These are phyloP conservation scores for Penicillium sp. DNA, from an alignment of 2,329 filamentous ascomycete genomes.

Conservation along the genomic window DNA sequence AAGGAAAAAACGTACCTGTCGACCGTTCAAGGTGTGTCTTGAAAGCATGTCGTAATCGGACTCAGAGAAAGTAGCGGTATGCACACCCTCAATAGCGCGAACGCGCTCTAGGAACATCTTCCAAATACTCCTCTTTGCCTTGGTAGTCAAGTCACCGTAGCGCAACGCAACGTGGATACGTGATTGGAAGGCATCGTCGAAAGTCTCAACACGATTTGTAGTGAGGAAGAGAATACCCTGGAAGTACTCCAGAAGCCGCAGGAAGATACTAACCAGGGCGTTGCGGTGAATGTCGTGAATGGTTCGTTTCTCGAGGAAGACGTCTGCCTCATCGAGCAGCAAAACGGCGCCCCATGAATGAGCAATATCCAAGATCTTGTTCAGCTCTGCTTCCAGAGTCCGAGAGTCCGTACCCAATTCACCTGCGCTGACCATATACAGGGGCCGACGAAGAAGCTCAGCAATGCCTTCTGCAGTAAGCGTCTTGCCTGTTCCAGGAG, in stretches of 20 bases:
- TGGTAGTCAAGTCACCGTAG: conserved; percentile 72
- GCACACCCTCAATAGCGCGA: conserved; percentile 62
- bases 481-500: conserved; percentile 86
- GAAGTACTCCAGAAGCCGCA: conserved; percentile 86
- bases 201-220: conserved; percentile 82
- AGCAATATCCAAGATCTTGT: conserved; percentile 82
- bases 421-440: conserved; percentile 81
- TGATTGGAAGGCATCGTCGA: conserved; percentile 87
- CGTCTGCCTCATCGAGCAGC: conserved; percentile 81
- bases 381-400: conserved; percentile 73
- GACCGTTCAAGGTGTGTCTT: conserved; percentile 68
- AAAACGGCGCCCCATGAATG: conserved; percentile 85
- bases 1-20: conserved; percentile 52
- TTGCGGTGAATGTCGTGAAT: conserved; percentile 84
- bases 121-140: conserved; percentile 79
- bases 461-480: conserved; percentile 85
- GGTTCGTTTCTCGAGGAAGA: conserved; percentile 80
- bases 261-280: conserved; percentile 81
- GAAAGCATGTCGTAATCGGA: conserved; percentile 69
- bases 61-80: conserved; percentile 51
- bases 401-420: conserved; percentile 79
- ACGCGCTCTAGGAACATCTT: conserved; percentile 80
- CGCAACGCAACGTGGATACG: conserved; percentile 83
- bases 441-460: conserved; percentile 75
- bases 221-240: conserved; percentile 89